Conservation (phyloP, 495 filamentous ascomycete genomes). For the Corynascus novoguineensis region DNA sequence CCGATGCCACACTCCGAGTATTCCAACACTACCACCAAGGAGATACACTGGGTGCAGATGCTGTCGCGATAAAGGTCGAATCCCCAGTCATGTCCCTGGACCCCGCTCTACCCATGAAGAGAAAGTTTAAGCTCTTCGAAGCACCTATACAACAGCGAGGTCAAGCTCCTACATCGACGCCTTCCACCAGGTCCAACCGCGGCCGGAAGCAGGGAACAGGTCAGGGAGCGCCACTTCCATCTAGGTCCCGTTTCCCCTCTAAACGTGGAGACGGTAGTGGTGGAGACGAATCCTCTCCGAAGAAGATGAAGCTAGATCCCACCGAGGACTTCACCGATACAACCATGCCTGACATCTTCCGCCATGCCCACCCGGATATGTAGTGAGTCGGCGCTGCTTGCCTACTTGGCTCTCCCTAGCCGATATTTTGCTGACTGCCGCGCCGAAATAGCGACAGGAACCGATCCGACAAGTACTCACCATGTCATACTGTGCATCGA, state of each 20-base stretch:
- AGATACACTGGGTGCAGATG: too few species aligned
- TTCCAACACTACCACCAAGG: neutral
- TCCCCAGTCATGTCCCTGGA: slow-evolving; percentile 6
- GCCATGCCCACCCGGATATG: slow-evolving; percentile 27
- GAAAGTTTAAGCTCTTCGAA: slow-evolving; percentile 6
- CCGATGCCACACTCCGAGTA: slow-evolving; percentile 4
- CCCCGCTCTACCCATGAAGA: neutral
- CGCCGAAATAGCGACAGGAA: slow-evolving; percentile 24
- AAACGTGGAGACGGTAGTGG: neutral
- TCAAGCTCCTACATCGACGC: neutral
- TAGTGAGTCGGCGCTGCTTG: slow-evolving; percentile 22
- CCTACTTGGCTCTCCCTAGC: neutral
- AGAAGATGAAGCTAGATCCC: slow-evolving; percentile 15
- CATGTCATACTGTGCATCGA: slow-evolving; percentile 32
- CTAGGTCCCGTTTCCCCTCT: neutral
- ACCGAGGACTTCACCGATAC: slow-evolving; percentile 28
- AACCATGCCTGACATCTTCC: slow-evolving; percentile 33
- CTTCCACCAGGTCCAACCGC: neutral
- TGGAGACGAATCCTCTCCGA: slow-evolving; percentile 15
- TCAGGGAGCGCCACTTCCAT: neutral
- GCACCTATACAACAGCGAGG: neutral
- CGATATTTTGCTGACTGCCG: slow-evolving; percentile 17
- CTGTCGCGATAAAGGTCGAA: slow-evolving; percentile 7
- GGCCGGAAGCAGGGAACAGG: neutral
- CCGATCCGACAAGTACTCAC: slow-evolving; percentile 28